Evolutionary conservation across 2,329 filamentous ascomycete genomes (phyloP).

Genomic region (Claviceps fusiformis): DNA sequence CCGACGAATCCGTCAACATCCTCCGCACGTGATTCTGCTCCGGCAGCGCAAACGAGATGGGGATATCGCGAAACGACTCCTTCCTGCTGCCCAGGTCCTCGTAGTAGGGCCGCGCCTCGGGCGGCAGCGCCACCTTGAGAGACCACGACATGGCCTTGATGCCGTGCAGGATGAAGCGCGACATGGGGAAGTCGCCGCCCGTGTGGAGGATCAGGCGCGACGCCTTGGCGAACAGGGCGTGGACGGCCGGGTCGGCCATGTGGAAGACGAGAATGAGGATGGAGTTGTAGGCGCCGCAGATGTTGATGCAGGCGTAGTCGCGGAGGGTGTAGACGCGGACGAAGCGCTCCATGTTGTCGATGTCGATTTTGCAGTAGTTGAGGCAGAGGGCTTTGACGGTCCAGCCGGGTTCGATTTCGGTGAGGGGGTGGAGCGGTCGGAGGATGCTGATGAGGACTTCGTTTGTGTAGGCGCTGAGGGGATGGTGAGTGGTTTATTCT

Average conservation of each 20-base stretch:
- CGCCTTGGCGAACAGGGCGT: conserved; percentile 6
- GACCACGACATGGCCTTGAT: conserved; percentile 9
- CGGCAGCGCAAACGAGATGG: conserved; percentile 9
- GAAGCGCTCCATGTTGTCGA: conserved; percentile 5
- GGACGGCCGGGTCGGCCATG: conserved; percentile 3
- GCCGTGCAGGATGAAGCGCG: conserved; percentile 7
- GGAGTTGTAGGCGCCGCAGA: conserved; percentile 7
- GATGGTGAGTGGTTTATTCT: neutral
- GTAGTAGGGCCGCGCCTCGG: conserved; percentile 3
- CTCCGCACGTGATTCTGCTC: conserved; percentile 5
- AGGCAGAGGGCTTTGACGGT: conserved; percentile 5
- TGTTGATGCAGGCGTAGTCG: conserved; percentile 8
- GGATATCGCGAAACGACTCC: conserved; percentile 7
- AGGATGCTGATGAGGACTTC: conserved; percentile 8
- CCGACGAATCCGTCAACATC: conserved; percentile 1
- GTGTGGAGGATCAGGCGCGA: conserved; percentile 5
- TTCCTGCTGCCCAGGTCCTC: conserved; percentile 3
- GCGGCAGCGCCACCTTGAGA: conserved; percentile 6
- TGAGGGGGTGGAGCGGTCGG: conserved; percentile 1
- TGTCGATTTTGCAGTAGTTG: conserved; percentile 4
- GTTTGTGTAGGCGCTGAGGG: conserved; percentile 5
- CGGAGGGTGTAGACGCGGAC: conserved; percentile 3
- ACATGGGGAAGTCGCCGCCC: conserved; percentile 6
- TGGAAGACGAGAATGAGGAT: conserved; percentile 6
- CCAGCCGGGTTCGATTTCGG: conserved; percentile 5